These are phyloP conservation scores for Pestalotiopsis sp. DNA, from an alignment of 2,329 filamentous ascomycete genomes.

Conservation along the genomic window DNA sequence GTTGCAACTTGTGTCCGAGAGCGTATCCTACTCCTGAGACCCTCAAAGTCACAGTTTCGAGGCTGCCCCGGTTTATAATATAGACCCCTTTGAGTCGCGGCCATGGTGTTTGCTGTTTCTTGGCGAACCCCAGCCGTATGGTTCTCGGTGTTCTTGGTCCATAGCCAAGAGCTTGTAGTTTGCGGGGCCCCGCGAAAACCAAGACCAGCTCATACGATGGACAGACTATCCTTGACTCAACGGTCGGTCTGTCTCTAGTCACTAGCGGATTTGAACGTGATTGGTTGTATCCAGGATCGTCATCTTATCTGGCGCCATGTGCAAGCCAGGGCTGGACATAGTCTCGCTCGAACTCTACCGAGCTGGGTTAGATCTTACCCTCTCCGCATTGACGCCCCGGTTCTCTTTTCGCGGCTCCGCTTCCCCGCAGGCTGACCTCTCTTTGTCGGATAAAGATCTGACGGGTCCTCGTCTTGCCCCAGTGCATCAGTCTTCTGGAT, in stretches of 20 bases:
- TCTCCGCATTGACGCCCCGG: background rate
- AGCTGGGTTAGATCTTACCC: background rate
- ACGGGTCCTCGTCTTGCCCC: background rate
- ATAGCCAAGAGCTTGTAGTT: background rate
- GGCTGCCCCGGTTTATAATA: background rate
- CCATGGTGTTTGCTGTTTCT: background rate
- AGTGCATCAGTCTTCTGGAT: background rate
- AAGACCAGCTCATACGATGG: background rate
- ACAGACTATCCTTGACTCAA: background rate
- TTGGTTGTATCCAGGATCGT: background rate
- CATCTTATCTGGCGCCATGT: background rate
- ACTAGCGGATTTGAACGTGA: background rate
- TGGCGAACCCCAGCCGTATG: constrained; percentile 2
- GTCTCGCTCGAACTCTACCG: background rate
- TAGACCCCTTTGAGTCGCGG: background rate
- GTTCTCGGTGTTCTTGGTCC: background rate
- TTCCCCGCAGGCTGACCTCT: background rate
- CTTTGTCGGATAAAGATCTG: background rate
- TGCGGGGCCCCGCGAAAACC: constrained; percentile 6
- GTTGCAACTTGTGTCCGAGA: background rate
- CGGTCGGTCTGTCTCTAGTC: background rate
- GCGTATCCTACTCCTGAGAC: background rate
- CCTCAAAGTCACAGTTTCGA: background rate
- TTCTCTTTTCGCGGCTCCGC: background rate
- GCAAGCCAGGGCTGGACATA: background rate